Conservation (phyloP, 2,329 filamentous ascomycete genomes). For the Grosmannia penicillata region DNA sequence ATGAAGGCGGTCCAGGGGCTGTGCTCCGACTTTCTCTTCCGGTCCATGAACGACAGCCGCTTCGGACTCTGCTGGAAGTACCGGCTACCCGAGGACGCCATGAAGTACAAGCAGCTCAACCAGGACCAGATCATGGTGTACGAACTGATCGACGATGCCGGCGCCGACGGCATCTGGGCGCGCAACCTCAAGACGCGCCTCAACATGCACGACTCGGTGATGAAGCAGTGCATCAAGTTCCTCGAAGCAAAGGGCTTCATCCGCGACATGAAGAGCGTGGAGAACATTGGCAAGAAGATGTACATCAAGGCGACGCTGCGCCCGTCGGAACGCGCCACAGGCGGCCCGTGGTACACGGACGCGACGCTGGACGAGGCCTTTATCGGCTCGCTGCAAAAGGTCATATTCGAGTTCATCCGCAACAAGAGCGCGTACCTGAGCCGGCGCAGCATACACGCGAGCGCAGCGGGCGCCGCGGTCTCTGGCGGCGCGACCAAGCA, state of each 20-base stretch:
- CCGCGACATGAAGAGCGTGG: conserved; percentile 80
- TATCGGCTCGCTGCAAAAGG: conserved; percentile 59
- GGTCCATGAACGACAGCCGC: conserved; percentile 27
- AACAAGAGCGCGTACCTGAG: conserved; percentile 53
- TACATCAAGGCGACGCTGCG: conserved; percentile 81
- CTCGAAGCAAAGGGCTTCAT: conserved; percentile 74
- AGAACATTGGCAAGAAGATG: conserved; percentile 83
- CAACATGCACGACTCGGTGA: conserved; percentile 68
- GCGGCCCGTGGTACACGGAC: conserved; percentile 89
- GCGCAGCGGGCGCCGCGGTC: conserved; percentile 18
- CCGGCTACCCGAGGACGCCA: conserved; percentile 43
- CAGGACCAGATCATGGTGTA: conserved; percentile 78
- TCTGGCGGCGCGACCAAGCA: conserved; percentile 8
- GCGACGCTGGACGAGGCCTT: conserved; percentile 81
- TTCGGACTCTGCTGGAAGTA: conserved; percentile 40
- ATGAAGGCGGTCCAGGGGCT: conserved; percentile 41
- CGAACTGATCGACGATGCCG: conserved; percentile 73
- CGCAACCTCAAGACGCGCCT: conserved; percentile 68
- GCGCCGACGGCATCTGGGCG: conserved; percentile 79
- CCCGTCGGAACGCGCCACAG: conserved; percentile 80
- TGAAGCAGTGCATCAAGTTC: conserved; percentile 70
- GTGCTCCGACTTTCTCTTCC: conserved; percentile 45
- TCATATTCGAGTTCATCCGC: conserved; percentile 62
- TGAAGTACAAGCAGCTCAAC: conserved; percentile 48
- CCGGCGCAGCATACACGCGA: conserved; percentile 16